Base-by-base conservation (phyloP, 2,329 filamentous ascomycete genomes). In the Clonostachys solani region DNA sequence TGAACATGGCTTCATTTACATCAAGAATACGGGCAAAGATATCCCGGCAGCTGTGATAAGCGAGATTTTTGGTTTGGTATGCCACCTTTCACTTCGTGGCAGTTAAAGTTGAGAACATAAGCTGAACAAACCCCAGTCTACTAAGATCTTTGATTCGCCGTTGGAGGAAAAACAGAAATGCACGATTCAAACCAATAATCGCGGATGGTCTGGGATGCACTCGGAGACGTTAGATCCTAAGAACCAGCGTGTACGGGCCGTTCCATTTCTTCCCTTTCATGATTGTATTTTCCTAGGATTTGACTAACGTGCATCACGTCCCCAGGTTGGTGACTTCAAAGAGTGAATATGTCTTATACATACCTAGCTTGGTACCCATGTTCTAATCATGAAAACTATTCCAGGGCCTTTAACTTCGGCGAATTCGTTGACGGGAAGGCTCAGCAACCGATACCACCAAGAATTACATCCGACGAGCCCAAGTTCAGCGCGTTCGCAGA, bases 391-490 rank as follows among this genome's bases (percentile, higher is more conserved):
- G 36, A 12, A 3, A 38, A 38, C 36, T 23, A 33, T 7, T 10
- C 13, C 47, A 94, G 91, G 72, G 90, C 87, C 36, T 92, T 97
- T 76, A 99, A 97, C 71, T 87, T 97, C 60, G 89, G 86, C 53
- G 82, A 89, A 56, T 95, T 94, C 61, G 61, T 73, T 48, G 56
- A 82, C 52, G 77, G 81, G 55, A 83, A 84, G 66, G 78, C 87
- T 13, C 83, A 86, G 51, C 92, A 97, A 63, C 85, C 87, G 9
- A 73, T 97, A 2, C 91, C 92, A 0, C 59, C 72, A 2, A 74
- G 80, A 8, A 74, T 97, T 3, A 61, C 69, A 15, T 54, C 73
- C 2, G 73, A 87, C 50, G 78, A 87, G 58, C 56, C 71, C 7
- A 74, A 84, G 16, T 74, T 96, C 50, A 70, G 72, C 46, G 65